Evolutionary conservation across 2,329 filamentous ascomycete genomes (phyloP), one percentile per base, ranked within the genome.

Genomic region (Knoxdaviesia proteae): DNA sequence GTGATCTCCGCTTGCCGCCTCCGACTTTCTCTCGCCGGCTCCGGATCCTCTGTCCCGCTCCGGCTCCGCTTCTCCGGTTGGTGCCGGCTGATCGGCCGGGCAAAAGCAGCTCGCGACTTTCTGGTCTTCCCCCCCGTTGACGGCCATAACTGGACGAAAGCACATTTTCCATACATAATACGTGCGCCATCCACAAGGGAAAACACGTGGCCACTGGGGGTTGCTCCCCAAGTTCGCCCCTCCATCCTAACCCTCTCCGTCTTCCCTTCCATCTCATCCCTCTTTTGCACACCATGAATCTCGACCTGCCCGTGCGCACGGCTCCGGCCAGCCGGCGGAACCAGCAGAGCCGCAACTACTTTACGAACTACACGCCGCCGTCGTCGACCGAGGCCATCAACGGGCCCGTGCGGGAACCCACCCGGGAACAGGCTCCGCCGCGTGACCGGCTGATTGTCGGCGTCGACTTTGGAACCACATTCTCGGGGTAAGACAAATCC

Each of bases 391-490:
- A 77, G 54, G 72, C 73, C 39, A 74, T 77, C 57, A 69, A 74
- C 53, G 71, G 71, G 4, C 71, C 72, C 9, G 62, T 74, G 32
- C 63, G 71, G 46, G 72, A 75, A 49, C 65, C 68, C 31, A 59
- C 62, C 31, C 59, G 65, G 50, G 70, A 74, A 50, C 61, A 66
- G 44, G 58, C 64, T 32, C 61, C 67, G 7, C 54, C 66, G 39
- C 67, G 61, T 48, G 79, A 84, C 53, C 67, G 77, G 43, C 59
- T 84, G 49, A 80, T 86, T 50, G 79, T 87, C 34, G 82, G 80
- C 6, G 74, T 87, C 6, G 82, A 87, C 56, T 87, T 87, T 61
- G 82, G 82, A 9, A 87, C 82, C n/a, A 87, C 81, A 2, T 87
- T 83, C 54, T 83, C 77, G 38, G 80, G 80, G 74, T 79, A 20